Base-by-base conservation (phyloP, 2,329 filamentous ascomycete genomes). In the Ceratocystis eucalypticola region DNA sequence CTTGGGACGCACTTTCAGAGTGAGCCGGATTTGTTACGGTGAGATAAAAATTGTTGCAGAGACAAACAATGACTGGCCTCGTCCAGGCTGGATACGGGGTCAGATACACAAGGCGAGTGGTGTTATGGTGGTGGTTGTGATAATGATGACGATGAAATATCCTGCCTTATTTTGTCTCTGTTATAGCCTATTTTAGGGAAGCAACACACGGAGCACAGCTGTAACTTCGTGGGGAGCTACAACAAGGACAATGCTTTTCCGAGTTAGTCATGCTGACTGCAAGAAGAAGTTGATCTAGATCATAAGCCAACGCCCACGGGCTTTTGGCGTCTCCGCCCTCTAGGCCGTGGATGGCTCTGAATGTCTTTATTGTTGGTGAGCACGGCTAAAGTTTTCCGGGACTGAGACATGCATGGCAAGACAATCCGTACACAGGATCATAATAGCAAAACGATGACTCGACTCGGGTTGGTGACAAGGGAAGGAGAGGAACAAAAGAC, bases 241-340 rank as follows among this genome's bases (percentile, higher is more conserved):
- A 15, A 57, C 22, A 57, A 57, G 30, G 53, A 57, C 53, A 57
- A 57, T 30, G 25, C 53, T 57, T 15, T 57, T 57, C 53, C 53
- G 53, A 33, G 53, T 28, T 33, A 33, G 30, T 33, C 25, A 57
- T 57, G 25, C 25, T 57, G 50, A 20, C 50, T 30, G 30, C 20
- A 7, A 28, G 30, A 50, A 50, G 22, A 28, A 7, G 50, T 57
- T 57, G 30, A 33, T 33, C 22, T 57, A 17, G 4, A 57, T 30
- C 50, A 57, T 57, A 15, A 15, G 17, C 22, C 17, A n/a, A 57
- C 30, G 30, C 6, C 30, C 5, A 33, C 6, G 30, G 6, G 30
- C 6, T 33, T 33, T 6, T 33, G 53, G 25, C 53, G 25, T 57
- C 22, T 57, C 25, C 25, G 53, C 7, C 20, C 48, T 17, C 20